These are phyloP conservation scores for Cymodocea nodosa DNA, from an alignment of 116 monocot species.

Conservation along the genomic window DNA sequence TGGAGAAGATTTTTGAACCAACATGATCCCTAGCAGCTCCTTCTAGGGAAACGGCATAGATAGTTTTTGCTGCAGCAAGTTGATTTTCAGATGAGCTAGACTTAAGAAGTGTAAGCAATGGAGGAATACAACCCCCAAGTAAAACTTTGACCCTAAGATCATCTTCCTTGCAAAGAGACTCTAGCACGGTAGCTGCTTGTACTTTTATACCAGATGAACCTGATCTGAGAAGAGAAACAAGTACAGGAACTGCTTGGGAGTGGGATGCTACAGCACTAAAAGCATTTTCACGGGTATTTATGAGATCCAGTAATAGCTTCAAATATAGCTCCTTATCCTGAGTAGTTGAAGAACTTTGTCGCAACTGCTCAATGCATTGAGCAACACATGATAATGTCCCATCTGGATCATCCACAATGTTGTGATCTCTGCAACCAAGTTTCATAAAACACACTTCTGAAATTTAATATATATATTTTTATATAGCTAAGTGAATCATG, in stretches of 20 bases:
- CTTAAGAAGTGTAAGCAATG: constrained; percentile 78
- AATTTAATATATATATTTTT: neutral
- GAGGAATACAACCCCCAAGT: constrained; percentile 95
- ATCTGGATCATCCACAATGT: constrained; percentile 79
- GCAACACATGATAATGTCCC: constrained; percentile 93
- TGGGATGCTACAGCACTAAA: constrained; percentile 96
- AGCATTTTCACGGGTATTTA: constrained; percentile 74
- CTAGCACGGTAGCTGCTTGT: constrained; percentile 63
- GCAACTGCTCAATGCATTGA: constrained; percentile 82
- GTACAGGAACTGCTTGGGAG: constrained; percentile 87
- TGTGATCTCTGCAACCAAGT: constrained; percentile 42
- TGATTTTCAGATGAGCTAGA: constrained; percentile 74
- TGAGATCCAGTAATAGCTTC: constrained; percentile 80
- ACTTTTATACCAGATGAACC: constrained; percentile 75
- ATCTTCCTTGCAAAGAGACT: constrained; percentile 88
- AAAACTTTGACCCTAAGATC: constrained; percentile 89
- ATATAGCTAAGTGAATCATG: neutral
- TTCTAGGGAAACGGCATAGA: constrained; percentile 93
- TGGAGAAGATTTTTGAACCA: constrained; percentile 97
- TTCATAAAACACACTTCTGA: neutral
- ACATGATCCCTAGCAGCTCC: constrained; percentile 80
- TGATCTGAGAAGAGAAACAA: constrained; percentile 95
- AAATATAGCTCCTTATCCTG: constrained; percentile 79
- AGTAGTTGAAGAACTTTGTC: constrained; percentile 48
- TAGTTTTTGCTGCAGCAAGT: constrained; percentile 79